Conservation (phyloP, 352 stramenopile species). For the Phytophthora hybrid region DNA sequence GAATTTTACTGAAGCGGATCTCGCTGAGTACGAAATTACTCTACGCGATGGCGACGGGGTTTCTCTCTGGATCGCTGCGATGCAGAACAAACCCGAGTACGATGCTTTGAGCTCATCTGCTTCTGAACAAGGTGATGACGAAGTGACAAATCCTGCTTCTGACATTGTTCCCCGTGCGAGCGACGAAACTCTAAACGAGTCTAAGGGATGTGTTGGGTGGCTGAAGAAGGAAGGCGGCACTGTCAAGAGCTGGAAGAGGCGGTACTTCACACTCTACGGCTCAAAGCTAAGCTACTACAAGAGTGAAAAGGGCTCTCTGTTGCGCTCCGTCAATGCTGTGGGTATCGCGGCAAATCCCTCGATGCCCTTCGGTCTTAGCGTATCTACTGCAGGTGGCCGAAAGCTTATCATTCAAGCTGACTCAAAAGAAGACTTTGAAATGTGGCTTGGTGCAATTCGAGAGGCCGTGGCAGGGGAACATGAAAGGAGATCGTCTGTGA, state of each 20-base stretch:
- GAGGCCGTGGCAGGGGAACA: constrained; percentile 32
- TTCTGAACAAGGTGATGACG: constrained; percentile 29
- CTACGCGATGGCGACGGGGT: constrained; percentile 43
- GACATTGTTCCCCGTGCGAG: constrained; percentile 21
- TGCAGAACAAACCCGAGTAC: constrained; percentile 50
- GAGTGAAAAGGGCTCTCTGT: constrained; percentile 60
- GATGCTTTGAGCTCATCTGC: constrained; percentile 30
- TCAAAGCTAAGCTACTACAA: constrained; percentile 84
- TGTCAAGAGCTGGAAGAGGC: constrained; percentile 78
- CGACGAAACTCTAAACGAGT: constrained; percentile 36
- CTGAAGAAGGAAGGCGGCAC: constrained; percentile 70
- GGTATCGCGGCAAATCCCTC: constrained; percentile 46
- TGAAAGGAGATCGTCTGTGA: constrained; percentile 6
- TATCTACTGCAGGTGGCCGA: constrained; percentile 54
- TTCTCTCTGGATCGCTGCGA: constrained; percentile 66
- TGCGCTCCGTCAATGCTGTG: constrained; percentile 56
- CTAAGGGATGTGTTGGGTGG: constrained; percentile 66
- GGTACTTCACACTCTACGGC: constrained; percentile 80
- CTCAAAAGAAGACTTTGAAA: constrained; percentile 68
- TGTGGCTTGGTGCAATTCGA: constrained; percentile 61
- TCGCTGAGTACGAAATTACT: constrained; percentile 41
- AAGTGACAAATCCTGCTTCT: constrained; percentile 11
- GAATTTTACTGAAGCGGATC: constrained; percentile 44
- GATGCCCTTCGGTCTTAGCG: constrained; percentile 50
- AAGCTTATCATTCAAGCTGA: constrained; percentile 73